Evolutionary conservation across 2,329 filamentous ascomycete genomes (phyloP).

Genomic region (Mollisiaceae sp.): DNA sequence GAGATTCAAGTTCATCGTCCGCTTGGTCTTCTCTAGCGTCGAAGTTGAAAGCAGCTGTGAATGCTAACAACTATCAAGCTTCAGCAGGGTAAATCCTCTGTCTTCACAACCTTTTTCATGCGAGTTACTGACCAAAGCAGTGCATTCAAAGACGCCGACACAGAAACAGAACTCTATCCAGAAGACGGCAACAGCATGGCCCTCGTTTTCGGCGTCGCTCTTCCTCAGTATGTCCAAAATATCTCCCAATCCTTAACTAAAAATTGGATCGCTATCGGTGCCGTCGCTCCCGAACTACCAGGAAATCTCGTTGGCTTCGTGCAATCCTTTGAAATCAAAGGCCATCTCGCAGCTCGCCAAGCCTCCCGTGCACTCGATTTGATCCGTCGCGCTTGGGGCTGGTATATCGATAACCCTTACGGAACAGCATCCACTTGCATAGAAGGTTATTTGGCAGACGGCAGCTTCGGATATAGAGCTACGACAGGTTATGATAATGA

Average conservation of each 20-base stretch:
- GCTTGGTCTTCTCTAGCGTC: slow-evolving; percentile 30
- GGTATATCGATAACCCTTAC: slow-evolving; percentile 62
- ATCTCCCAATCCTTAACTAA: slow-evolving; percentile 35
- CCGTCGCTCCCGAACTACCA: slow-evolving; percentile 60
- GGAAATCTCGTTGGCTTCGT: slow-evolving; percentile 62
- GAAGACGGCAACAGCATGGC: slow-evolving; percentile 66
- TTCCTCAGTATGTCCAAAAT: slow-evolving; percentile 46
- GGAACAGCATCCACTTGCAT: slow-evolving; percentile 64
- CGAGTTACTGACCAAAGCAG: slow-evolving; percentile 28
- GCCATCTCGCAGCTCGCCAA: slow-evolving; percentile 55
- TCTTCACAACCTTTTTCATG: neutral
- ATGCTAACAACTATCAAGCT: slow-evolving; percentile 32
- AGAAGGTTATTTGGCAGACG: slow-evolving; percentile 62
- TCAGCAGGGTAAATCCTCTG: slow-evolving; percentile 30
- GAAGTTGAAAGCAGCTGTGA: slow-evolving; percentile 32
- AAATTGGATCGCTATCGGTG: slow-evolving; percentile 59
- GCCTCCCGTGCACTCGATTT: slow-evolving; percentile 59
- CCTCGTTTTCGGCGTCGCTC: slow-evolving; percentile 43
- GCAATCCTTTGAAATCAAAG: slow-evolving; percentile 63
- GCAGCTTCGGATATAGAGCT: slow-evolving; percentile 57
- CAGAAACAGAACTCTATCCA: slow-evolving; percentile 59
- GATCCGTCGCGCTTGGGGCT: slow-evolving; percentile 63
- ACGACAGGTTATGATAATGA: slow-evolving; percentile 56
- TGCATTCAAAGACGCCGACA: slow-evolving; percentile 45
- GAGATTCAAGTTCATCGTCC: slow-evolving; percentile 31